phyloP scores from a whole-genome alignment of 2,329 filamentous ascomycete species.

The Cyclaneusma minus region DNA sequence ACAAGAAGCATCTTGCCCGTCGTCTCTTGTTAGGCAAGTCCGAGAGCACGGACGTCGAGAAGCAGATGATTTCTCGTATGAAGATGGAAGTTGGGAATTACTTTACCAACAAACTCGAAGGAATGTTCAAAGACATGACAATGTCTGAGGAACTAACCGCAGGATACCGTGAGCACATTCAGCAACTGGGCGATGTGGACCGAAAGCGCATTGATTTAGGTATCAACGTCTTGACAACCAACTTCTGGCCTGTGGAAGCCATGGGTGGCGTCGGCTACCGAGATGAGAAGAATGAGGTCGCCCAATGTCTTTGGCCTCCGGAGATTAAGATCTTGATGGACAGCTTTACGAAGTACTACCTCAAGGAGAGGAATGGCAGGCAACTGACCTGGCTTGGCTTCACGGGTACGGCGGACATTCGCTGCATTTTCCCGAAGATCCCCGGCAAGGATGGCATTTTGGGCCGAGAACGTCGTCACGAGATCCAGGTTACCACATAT shows the following conservation, averaged over 20 bases:
- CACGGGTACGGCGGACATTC: slow-evolving; percentile 70
- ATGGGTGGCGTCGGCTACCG: slow-evolving; percentile 46
- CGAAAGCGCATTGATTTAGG: slow-evolving; percentile 59
- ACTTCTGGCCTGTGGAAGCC: slow-evolving; percentile 86
- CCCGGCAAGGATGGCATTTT: slow-evolving; percentile 52
- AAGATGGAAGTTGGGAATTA: slow-evolving; percentile 91
- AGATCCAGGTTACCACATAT: slow-evolving; percentile 84
- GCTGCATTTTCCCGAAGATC: slow-evolving; percentile 59
- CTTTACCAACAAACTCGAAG: slow-evolving; percentile 84
- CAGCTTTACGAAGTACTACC: slow-evolving; percentile 81
- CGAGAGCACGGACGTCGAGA: slow-evolving; percentile 81
- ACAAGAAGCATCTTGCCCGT: slow-evolving; percentile 90
- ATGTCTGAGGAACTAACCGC: slow-evolving; percentile 71
- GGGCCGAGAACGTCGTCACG: slow-evolving; percentile 58
- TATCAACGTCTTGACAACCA: slow-evolving; percentile 78
- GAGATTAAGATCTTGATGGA: slow-evolving; percentile 62
- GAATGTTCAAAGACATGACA: slow-evolving; percentile 95
- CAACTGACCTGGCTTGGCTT: slow-evolving; percentile 68
- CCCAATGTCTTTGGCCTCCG: slow-evolving; percentile 55
- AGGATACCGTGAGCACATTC: slow-evolving; percentile 57
- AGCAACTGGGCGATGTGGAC: slow-evolving; percentile 32
- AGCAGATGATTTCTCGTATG: slow-evolving; percentile 92
- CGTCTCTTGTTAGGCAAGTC: slow-evolving; percentile 79
- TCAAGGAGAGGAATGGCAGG: slow-evolving; percentile 72
- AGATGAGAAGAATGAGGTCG: slow-evolving; percentile 29